Conservation (phyloP, 2,329 filamentous ascomycete species). For the Mycogone perniciosa region DNA sequence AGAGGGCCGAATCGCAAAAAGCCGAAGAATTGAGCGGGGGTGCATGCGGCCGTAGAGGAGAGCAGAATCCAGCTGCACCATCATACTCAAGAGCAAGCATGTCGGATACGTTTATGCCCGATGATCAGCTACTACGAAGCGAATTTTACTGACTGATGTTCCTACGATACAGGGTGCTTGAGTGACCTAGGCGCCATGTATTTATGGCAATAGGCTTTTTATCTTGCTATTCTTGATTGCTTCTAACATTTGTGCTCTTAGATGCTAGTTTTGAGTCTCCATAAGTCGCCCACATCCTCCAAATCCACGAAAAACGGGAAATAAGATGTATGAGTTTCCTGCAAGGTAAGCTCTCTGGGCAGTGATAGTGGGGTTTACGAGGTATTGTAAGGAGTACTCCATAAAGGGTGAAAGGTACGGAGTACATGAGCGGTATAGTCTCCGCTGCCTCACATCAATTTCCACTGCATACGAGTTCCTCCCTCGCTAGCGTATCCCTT, state of each 20-base stretch:
- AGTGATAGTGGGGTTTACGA: not conserved
- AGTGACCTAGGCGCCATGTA: not conserved
- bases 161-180: not conserved
- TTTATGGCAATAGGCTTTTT: not conserved
- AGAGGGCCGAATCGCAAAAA: no score
- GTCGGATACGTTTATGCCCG: not conserved
- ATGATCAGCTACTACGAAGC: not conserved
- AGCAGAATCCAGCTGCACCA: no score
- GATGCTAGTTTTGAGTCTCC: not conserved
- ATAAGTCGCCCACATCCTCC: not conserved
- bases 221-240: no score
- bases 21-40: no score
- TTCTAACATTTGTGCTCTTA: not conserved
- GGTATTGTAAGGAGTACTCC: no score
- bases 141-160: not conserved
- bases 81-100: not conserved
- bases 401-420: no score
- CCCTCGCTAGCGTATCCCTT: no score
- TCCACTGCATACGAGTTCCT: no score
- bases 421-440: no score
- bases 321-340: not conserved
- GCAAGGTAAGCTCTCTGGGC: not conserved
- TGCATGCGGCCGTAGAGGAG: no score
- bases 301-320: not conserved
- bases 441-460: no score